Conservation (phyloP, 495 filamentous ascomycete species). For the Neurospora africana region DNA sequence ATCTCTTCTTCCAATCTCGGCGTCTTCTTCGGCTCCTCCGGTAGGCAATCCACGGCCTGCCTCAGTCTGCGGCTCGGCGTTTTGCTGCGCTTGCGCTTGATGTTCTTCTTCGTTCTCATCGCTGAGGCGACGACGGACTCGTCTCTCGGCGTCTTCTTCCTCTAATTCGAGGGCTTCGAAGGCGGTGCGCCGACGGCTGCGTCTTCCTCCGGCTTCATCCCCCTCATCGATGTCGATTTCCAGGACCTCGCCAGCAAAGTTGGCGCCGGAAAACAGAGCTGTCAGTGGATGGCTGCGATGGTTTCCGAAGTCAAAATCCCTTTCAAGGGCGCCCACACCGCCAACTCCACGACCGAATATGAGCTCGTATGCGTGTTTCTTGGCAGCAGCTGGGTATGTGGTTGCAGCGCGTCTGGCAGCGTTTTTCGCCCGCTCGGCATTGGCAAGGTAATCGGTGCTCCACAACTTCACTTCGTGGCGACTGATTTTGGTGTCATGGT, state of each 20-base stretch:
- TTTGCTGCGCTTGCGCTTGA: slow-evolving; percentile 4
- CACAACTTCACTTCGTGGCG: slow-evolving; percentile 47
- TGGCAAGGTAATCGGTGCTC: slow-evolving; percentile 47
- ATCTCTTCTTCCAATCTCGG: slow-evolving; percentile 31
- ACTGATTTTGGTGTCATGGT: slow-evolving; percentile 38
- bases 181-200: slow-evolving; percentile 12
- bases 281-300: slow-evolving; percentile 25
- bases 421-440: slow-evolving; percentile 37
- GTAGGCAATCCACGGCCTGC: background rate
- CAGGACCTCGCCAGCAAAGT: slow-evolving; percentile 16
- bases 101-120: slow-evolving; percentile 13
- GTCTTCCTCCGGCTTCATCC: slow-evolving; percentile 1
- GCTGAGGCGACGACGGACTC: slow-evolving; percentile 21
- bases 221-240: slow-evolving; percentile 17
- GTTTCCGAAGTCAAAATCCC: slow-evolving; percentile 7
- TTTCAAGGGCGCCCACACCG: slow-evolving; percentile 21
- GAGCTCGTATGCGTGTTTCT: slow-evolving; percentile 34
- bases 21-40: slow-evolving; percentile 11
- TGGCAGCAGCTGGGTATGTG: slow-evolving; percentile 20
- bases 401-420: slow-evolving; percentile 11
- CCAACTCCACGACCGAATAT: slow-evolving; percentile 35
- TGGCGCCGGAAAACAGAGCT: slow-evolving; percentile 26
- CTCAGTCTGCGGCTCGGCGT: background rate
- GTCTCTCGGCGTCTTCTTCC: slow-evolving; percentile 14
- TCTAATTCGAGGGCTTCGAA: slow-evolving; percentile 16